These are phyloP conservation scores for Aspergillus jensenii DNA, from an alignment of 2,329 filamentous ascomycete genomes.

Conservation along the genomic window DNA sequence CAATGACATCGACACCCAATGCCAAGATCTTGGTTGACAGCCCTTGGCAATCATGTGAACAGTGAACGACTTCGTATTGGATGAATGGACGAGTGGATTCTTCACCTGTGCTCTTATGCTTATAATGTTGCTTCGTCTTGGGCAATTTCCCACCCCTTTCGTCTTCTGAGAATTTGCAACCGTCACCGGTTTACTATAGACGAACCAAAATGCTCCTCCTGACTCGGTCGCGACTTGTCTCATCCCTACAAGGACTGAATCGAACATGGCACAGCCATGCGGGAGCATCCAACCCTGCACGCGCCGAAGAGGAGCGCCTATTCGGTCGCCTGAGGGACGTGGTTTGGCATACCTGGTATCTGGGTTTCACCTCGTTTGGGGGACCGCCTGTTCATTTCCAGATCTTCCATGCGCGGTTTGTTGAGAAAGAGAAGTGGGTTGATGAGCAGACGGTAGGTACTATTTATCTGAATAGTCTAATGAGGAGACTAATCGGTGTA, in stretches of 20 bases:
- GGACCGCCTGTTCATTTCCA: constrained; percentile 70
- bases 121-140: no score
- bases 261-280: background rate
- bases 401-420: constrained; percentile 64
- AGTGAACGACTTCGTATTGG: no score
- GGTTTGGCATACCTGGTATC: constrained; percentile 52
- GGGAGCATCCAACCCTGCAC: background rate
- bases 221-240: background rate
- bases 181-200: no score
- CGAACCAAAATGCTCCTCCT: background rate
- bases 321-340: constrained; percentile 33
- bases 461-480: background rate
- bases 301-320: background rate
- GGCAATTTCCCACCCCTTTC: no score
- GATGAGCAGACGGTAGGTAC: constrained; percentile 63
- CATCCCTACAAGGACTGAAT: background rate
- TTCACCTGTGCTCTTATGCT: no score
- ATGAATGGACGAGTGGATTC: no score
- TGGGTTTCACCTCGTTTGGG: constrained; percentile 66
- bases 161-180: no score
- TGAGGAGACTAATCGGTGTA: constrained; percentile 25
- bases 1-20: no score
- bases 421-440: constrained; percentile 62
- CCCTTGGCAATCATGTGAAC: no score
- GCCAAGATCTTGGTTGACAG: no score